These are phyloP conservation scores for Trametes coccinea DNA, from an alignment of 768 basidiomycete species.

Conservation along the genomic window DNA sequence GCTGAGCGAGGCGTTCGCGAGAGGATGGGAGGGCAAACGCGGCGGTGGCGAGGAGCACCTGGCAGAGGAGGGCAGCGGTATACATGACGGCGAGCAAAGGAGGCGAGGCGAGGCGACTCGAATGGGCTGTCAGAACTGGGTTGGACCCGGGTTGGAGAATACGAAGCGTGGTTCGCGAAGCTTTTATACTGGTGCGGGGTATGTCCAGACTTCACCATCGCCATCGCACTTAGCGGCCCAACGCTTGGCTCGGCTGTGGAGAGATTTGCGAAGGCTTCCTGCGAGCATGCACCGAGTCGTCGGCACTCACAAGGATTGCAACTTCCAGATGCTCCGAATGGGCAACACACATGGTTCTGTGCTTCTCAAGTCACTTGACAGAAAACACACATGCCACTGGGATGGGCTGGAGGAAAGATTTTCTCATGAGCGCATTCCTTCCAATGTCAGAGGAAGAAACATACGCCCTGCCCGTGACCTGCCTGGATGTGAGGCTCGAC, in stretches of 20 bases:
- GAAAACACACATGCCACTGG: background rate
- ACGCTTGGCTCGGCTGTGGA: background rate
- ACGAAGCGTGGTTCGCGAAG: background rate
- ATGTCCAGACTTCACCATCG: background rate
- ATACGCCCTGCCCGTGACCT: slow-evolving; percentile 5
- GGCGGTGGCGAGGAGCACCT: slow-evolving; percentile 27
- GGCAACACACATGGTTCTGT: slow-evolving; percentile 9
- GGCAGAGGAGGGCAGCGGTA: slow-evolving; percentile 25
- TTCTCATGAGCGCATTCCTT: background rate
- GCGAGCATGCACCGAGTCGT: background rate
- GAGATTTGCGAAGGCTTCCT: background rate
- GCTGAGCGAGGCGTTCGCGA: slow-evolving; percentile 22
- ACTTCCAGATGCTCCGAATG: slow-evolving; percentile 3
- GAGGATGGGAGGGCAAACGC: slow-evolving; percentile 27
- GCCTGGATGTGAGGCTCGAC: background rate
- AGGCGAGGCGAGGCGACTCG: slow-evolving; percentile 8
- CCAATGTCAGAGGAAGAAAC: slow-evolving; percentile 3
- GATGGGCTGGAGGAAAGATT: background rate
- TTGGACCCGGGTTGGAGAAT: slow-evolving; percentile 7
- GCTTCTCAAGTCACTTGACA: slow-evolving; percentile 6
- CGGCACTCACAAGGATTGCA: background rate
- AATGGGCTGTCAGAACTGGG: slow-evolving; percentile 17
- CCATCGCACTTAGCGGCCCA: background rate
- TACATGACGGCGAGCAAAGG: slow-evolving; percentile 18
- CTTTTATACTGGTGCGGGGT: slow-evolving; percentile 2